phyloP scores from a whole-genome alignment of 192 early-diverging fungal genomes.

The Gonapodya sp. region DNA sequence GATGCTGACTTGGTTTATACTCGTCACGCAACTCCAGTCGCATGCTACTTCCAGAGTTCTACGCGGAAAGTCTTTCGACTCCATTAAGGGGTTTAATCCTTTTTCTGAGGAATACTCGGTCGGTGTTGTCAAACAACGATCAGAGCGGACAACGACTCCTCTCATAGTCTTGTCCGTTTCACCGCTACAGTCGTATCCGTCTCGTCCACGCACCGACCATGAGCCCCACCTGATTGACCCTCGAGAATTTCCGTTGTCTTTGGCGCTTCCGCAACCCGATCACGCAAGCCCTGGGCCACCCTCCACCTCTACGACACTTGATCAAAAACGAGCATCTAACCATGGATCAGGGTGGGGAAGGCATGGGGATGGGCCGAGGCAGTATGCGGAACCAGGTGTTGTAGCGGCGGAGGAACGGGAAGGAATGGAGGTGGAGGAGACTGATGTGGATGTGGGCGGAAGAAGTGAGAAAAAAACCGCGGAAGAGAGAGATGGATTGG shows the following conservation, averaged over 20 bases:
- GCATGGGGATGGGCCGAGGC: background rate
- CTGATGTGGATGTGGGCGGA: background rate
- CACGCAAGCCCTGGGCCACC: background rate
- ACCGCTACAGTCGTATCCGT: background rate
- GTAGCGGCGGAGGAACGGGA: background rate
- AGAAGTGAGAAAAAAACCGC: background rate
- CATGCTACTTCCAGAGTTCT: too few relatives aligned
- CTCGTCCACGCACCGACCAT: background rate
- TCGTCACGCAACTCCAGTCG: too few relatives aligned
- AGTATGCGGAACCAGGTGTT: background rate
- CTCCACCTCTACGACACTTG: background rate
- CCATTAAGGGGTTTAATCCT: background rate
- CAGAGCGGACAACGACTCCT: too few relatives aligned
- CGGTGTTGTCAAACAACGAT: too few relatives aligned
- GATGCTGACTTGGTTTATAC: too few relatives aligned
- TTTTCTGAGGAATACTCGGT: background rate
- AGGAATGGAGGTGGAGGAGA: background rate
- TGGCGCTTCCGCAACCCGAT: background rate
- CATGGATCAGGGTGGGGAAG: background rate
- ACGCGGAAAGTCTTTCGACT: background rate
- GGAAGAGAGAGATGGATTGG: background rate
- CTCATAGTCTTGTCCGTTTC: background rate
- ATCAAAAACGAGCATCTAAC: too few relatives aligned
- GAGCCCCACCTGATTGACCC: background rate
- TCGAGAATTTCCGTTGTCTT: background rate